Percentiles rank a stretch among this genome's conserved stretches.
Conservation (phyloP, 2,329 filamentous ascomycete species). For the Epichloe aotearoae region DNA sequence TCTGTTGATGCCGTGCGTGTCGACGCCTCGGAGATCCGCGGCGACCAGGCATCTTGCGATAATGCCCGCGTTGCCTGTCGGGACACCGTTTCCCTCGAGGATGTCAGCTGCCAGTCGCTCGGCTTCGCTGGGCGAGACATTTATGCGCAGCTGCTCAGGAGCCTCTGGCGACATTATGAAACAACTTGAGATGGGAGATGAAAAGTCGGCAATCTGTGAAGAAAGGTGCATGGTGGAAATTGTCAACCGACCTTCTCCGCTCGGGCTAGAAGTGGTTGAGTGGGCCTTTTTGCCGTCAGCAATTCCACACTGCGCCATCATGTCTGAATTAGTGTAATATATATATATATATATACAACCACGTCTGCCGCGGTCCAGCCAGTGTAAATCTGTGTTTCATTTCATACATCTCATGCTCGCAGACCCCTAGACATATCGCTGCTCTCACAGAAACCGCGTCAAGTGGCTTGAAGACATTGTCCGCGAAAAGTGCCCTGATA, state of each 20-base stretch:
- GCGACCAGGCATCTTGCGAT: slow-evolving; percentile 57
- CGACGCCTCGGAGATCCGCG: slow-evolving; percentile 66
- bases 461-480: slow-evolving; percentile 33
- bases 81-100: slow-evolving; percentile 47
- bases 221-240: not conserved
- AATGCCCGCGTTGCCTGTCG: slow-evolving; percentile 42
- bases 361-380: too few relatives aligned
- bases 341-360: too few relatives aligned
- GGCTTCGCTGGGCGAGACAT: slow-evolving; percentile 23
- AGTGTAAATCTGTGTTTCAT: too few relatives aligned
- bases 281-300: not conserved
- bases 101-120: slow-evolving; percentile 37
- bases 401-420: too few relatives aligned
- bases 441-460: not conserved
- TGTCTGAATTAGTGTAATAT: not conserved
- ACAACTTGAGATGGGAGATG: not conserved
- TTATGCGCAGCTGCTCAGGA: not conserved
- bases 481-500: slow-evolving; percentile 25
- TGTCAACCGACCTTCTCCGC: not conserved
- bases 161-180: not conserved
- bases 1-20: slow-evolving; percentile 65
- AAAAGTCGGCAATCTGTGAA: too few relatives aligned
- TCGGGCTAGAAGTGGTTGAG: not conserved
- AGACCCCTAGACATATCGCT: too few relatives aligned
- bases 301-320: not conserved